Evolutionary conservation across 192 early-diverging fungal genomes (phyloP), one percentile per base, ranked within the genome.

Genomic region (Mortierella alpina): DNA sequence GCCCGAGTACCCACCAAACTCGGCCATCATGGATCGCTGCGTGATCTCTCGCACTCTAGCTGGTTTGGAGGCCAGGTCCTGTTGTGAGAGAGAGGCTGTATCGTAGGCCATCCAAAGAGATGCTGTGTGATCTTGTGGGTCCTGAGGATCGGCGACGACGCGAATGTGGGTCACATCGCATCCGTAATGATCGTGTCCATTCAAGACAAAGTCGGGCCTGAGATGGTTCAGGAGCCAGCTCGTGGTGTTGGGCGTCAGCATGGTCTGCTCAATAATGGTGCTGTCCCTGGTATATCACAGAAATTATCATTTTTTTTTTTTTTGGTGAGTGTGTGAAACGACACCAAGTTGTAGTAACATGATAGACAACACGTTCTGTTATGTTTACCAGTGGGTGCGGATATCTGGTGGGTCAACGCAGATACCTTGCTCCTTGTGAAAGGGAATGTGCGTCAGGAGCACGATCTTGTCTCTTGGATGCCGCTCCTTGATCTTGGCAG

Each of bases 181-280:
- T 55, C 91, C 91, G 64, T 82, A 71, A 67, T 92, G 91, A 59
- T 92, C 91, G 53, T 92, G 91, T 53, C 91, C 91, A 17, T 86
- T 90, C 56, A 92, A 76, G 45, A 92, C 82, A 70, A 90, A 74
- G 13, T 82, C 83, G 4, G 91, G 91, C 17, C 73, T 62, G 8
- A 92, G 60, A 50, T 86, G 84, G 22, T 89, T 83, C 18, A 92
- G 72, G 68, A 92, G 75, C 74, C 85, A 92, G 0, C 83, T 65
- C 1, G 89, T 88, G 6, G 87, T 77, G 47, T 84, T 74, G 14
- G 84, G 86, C 31, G 89, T 88, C 66, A 92, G 48, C 66, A 88
- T 87, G 49, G 88, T 89, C 67, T 92, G 91, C 59, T 90, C 88
- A 42, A 68, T 73, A 47, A 92, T 85, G 7, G 66, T 75, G 57